These are phyloP conservation scores for Tolypocladium sp. DNA, from an alignment of 2,329 filamentous ascomycete genomes.

Conservation along the genomic window DNA sequence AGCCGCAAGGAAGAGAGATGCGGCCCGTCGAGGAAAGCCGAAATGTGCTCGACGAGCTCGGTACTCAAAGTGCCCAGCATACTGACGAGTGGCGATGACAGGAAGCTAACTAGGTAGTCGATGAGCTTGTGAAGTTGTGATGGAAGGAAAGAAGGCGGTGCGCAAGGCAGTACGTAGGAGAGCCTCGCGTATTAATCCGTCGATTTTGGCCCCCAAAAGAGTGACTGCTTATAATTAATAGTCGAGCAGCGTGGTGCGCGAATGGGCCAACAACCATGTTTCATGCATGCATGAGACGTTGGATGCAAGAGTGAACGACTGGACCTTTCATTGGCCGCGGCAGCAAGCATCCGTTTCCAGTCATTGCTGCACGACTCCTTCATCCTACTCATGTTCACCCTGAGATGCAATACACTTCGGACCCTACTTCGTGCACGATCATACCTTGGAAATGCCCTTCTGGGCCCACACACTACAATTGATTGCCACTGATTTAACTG, in stretches of 20 bases:
- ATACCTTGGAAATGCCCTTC: no score
- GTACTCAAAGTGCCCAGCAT: not conserved
- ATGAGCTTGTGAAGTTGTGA: not conserved
- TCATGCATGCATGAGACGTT: not conserved
- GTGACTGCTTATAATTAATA: not conserved
- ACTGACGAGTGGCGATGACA: not conserved
- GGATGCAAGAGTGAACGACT: not conserved
- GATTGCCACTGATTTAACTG: no score
- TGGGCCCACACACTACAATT: no score
- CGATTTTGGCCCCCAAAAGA: not conserved
- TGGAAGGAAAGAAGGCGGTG: not conserved
- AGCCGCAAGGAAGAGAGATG: not conserved
- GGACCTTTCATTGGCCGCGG: not conserved
- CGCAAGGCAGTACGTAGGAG: not conserved
- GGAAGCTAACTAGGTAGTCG: not conserved
- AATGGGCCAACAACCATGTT: not conserved
- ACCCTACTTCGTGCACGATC: no score
- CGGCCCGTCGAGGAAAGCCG: not conserved
- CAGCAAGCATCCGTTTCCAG: not conserved
- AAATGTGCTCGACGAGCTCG: not conserved
- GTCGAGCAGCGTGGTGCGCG: not conserved
- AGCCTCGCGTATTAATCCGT: not conserved
- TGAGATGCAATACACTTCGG: no score
- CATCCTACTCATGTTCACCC: no score
- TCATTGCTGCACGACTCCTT: not conserved